These are phyloP conservation scores for Amylocarpus encephaloides DNA, from an alignment of 2,329 filamentous ascomycete genomes.

Conservation along the genomic window DNA sequence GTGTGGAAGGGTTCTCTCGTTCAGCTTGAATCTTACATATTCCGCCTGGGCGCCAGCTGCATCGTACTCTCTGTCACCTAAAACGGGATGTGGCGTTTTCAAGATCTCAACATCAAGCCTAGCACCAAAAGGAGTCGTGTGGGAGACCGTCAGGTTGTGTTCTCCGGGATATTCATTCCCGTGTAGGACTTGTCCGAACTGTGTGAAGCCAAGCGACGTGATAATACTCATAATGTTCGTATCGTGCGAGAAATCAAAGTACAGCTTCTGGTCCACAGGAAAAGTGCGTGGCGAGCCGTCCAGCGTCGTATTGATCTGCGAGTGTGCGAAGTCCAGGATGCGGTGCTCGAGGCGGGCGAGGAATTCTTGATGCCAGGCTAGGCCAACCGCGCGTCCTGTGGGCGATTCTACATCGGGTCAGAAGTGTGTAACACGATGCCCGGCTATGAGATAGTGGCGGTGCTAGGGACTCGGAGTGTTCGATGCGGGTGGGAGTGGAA, in stretches of 20 bases:
- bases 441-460: background rate
- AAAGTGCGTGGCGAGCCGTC: conserved; percentile 64
- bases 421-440: background rate
- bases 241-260: conserved; percentile 75
- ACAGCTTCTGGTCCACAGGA: conserved; percentile 65
- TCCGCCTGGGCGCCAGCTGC: conserved; percentile 48
- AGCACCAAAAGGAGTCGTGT: conserved; percentile 66
- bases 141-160: conserved; percentile 59
- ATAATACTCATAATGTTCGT: conserved; percentile 66
- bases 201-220: conserved; percentile 64
- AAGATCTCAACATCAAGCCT: conserved; percentile 71
- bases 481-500: background rate
- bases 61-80: conserved; percentile 41
- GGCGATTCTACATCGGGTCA: conserved; percentile 17
- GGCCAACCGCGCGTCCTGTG: conserved; percentile 57
- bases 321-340: conserved; percentile 50
- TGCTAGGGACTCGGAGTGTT: too few species aligned
- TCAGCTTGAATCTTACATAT: conserved; percentile 69
- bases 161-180: conserved; percentile 47
- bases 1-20: conserved; percentile 66
- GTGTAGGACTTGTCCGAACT: conserved; percentile 58
- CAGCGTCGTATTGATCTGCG: conserved; percentile 62
- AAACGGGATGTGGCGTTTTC: conserved; percentile 56
- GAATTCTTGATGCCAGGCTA: conserved; percentile 68
- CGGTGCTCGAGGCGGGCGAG: conserved; percentile 65